phyloP scores from a whole-genome alignment of 495 filamentous ascomycete genomes.

The Entonaema liquescens region DNA sequence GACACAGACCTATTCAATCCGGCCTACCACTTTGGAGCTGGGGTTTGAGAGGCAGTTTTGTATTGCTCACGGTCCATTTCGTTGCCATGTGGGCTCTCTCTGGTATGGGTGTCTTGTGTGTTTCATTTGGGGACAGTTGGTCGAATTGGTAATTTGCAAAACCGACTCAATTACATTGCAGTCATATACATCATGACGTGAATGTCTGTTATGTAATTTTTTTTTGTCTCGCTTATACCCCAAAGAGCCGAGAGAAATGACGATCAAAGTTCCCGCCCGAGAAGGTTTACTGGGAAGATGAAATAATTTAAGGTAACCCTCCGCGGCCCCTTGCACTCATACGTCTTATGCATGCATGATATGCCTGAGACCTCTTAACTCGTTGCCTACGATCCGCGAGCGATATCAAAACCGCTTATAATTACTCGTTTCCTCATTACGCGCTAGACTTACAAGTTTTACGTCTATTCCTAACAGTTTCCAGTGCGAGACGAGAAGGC shows the following conservation, averaged over 20 bases:
- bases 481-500: neutral
- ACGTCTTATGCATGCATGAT: neutral
- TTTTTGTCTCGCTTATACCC: neutral
- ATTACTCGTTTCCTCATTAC: neutral
- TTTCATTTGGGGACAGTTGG: slow-evolving; percentile 47
- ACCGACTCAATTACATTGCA: too few relatives aligned
- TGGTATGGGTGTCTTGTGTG: slow-evolving; percentile 51
- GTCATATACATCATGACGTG: neutral
- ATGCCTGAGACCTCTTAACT: neutral
- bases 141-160: slow-evolving; percentile 44
- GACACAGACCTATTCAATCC: slow-evolving; percentile 14
- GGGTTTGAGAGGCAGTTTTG: slow-evolving; percentile 50
- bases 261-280: neutral
- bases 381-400: neutral
- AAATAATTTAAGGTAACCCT: neutral
- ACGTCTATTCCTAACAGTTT: neutral
- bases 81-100: slow-evolving; percentile 49
- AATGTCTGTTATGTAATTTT: neutral
- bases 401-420: neutral
- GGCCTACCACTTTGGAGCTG: slow-evolving; percentile 38
- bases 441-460: neutral
- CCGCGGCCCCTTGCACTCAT: neutral
- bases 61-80: slow-evolving; percentile 52
- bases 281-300: neutral
- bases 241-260: neutral